These are phyloP conservation scores for Saccharomyces hybrid DNA, from an alignment of 1,139 yeast species.

Conservation along the genomic window DNA sequence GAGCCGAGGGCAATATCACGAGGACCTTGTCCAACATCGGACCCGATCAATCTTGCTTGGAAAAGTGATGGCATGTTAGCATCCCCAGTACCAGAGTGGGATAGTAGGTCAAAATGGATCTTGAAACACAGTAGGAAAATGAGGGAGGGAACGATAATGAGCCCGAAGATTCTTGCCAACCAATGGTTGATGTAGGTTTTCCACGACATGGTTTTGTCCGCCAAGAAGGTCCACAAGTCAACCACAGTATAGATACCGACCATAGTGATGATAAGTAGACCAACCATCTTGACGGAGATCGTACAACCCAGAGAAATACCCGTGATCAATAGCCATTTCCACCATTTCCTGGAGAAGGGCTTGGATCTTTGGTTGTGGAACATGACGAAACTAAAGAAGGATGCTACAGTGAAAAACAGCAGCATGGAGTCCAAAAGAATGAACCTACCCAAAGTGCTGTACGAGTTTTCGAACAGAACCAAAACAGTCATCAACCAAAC, in stretches of 20 bases:
- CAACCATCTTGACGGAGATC: slow-evolving; percentile 82
- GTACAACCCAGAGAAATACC: slow-evolving; percentile 71
- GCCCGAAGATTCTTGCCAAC: slow-evolving; percentile 53
- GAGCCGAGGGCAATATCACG: slow-evolving; percentile 76
- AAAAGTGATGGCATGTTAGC: slow-evolving; percentile 94
- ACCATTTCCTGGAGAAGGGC: slow-evolving; percentile 77
- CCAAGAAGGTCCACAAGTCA: slow-evolving; percentile 64
- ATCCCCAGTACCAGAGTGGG: slow-evolving; percentile 85
- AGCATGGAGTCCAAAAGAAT: slow-evolving; percentile 95
- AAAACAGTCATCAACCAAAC: slow-evolving; percentile 84
- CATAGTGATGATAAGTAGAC: slow-evolving; percentile 64
- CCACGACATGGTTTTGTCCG: slow-evolving; percentile 48
- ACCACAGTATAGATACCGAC: slow-evolving; percentile 71
- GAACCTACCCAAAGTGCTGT: slow-evolving; percentile 83
- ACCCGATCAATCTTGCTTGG: slow-evolving; percentile 85
- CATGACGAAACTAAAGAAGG: slow-evolving; percentile 67
- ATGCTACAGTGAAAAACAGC: slow-evolving; percentile 80
- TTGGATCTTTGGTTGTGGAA: slow-evolving; percentile 65
- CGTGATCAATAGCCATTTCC: slow-evolving; percentile 82
- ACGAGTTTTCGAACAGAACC: slow-evolving; percentile 81
- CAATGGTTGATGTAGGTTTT: slow-evolving; percentile 51
- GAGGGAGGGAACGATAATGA: slow-evolving; percentile 53
- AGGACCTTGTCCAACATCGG: slow-evolving; percentile 79
- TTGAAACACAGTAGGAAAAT: slow-evolving; percentile 63
- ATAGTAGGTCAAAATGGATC: slow-evolving; percentile 64